Percentiles rank a stretch among this genome's conserved stretches.
Conservation (phyloP, 1,284 basidiomycete species). For the Fomitopsis palustris region DNA sequence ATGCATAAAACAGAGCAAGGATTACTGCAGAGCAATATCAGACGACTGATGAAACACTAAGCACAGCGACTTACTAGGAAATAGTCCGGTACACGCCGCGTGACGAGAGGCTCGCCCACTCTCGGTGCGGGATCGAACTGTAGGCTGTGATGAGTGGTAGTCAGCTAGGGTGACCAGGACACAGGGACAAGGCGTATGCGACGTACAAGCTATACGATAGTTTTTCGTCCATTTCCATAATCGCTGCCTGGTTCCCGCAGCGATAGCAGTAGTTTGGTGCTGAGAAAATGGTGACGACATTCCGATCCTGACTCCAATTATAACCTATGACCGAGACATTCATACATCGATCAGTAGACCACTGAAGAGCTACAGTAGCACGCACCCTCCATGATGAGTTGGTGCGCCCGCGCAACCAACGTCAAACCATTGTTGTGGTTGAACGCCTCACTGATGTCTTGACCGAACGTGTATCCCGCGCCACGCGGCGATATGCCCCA, state of each 20-base stretch:
- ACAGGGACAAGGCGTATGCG: slow-evolving; percentile 3
- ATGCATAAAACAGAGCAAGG: slow-evolving; percentile 11
- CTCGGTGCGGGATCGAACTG: slow-evolving; percentile 99
- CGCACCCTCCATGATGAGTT: slow-evolving; percentile 96
- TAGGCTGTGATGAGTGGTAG: slow-evolving; percentile 56
- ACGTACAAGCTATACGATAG: slow-evolving; percentile 90
- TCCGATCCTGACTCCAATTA: slow-evolving; percentile 98
- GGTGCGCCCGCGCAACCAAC: slow-evolving; percentile 93
- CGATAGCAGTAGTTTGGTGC: slow-evolving; percentile 99
- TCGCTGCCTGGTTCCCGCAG: slow-evolving; percentile 99
- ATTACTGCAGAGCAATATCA: slow-evolving; percentile 19
- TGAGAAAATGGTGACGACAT: slow-evolving; percentile 99
- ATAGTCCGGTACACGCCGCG: slow-evolving; percentile 97
- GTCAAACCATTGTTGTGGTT: slow-evolving; percentile 99
- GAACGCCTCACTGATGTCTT: slow-evolving; percentile 97
- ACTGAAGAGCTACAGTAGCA: slow-evolving; percentile 11
- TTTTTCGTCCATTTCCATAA: slow-evolving; percentile 99
- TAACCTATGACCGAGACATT: slow-evolving; percentile 46
- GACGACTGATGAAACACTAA: not conserved
- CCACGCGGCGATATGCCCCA: slow-evolving; percentile 99
- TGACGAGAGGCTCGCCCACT: slow-evolving; percentile 97
- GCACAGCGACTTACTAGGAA: slow-evolving; percentile 63
- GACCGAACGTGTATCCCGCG: slow-evolving; percentile 98
- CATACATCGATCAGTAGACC: slow-evolving; percentile 8
- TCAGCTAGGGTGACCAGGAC: not conserved